Percentiles rank a stretch among this genome's conserved stretches.
phyloP scores from a whole-genome alignment of 2,329 filamentous ascomycete species.

The Nemania sp. region DNA sequence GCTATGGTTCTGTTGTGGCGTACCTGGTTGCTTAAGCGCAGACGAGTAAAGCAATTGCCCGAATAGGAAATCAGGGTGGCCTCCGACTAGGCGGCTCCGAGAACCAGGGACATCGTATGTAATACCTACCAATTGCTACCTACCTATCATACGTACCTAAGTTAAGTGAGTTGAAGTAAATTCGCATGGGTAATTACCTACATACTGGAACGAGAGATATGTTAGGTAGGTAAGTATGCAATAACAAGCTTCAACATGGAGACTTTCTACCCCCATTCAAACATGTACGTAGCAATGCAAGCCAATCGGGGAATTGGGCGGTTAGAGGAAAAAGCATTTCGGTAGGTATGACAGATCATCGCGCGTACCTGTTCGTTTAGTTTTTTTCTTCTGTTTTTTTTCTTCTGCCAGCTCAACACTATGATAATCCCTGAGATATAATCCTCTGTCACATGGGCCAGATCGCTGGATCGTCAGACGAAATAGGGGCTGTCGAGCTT shows the following conservation, averaged over 20 bases:
- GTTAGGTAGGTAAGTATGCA: neutral
- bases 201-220: no score
- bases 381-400: neutral
- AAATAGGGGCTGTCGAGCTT: constrained; percentile 25
- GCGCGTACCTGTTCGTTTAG: neutral
- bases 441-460: neutral
- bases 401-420: neutral
- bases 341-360: constrained; percentile 20
- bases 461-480: constrained; percentile 13
- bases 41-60: constrained; percentile 14
- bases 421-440: neutral
- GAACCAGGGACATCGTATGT: neutral
- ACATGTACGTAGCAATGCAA: neutral
- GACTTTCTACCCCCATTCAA: neutral
- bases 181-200: constrained; percentile 12
- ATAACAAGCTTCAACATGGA: constrained; percentile 8
- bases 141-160: neutral
- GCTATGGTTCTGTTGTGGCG: no score
- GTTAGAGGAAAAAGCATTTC: constrained; percentile 10
- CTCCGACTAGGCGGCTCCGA: constrained; percentile 17
- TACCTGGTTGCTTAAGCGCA: constrained; percentile 2
- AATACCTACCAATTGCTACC: no score
- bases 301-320: neutral
- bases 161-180: no score
- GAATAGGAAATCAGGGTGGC: constrained; percentile 21